Percentiles rank a stretch among this genome's conserved stretches.
Conservation (phyloP, 164 flowering plant genomes). For the Protea cynaroides region DNA sequence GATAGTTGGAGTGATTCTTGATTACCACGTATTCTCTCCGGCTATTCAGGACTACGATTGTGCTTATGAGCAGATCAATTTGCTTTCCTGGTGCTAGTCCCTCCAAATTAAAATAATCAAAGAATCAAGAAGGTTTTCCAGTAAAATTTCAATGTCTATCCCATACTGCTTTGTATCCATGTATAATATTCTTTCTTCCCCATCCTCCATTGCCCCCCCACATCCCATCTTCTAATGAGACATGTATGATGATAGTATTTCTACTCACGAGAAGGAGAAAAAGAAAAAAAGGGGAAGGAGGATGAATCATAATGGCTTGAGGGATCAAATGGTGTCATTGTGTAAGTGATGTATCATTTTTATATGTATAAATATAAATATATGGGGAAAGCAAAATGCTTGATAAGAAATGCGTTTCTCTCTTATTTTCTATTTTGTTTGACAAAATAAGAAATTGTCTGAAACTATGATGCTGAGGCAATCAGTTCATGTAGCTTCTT, state of each 20-base stretch:
- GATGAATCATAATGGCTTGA: background rate
- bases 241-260: too few species aligned
- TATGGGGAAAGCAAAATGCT: too few species aligned
- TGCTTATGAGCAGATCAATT: background rate
- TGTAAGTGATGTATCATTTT: conserved; percentile 2
- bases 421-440: too few species aligned
- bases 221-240: too few species aligned
- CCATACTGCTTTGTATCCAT: background rate
- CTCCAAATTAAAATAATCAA: background rate
- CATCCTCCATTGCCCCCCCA: too few species aligned
- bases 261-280: too few species aligned
- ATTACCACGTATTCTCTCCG: background rate
- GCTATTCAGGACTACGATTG: background rate
- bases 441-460: too few species aligned
- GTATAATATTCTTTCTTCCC: conserved; percentile 10
- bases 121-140: background rate
- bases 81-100: background rate
- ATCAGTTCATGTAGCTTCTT: too few species aligned
- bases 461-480: too few species aligned
- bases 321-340: conserved; percentile 12
- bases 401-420: too few species aligned
- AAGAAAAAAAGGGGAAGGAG: too few species aligned
- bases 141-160: background rate
- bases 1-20: conserved; percentile 88
- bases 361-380: background rate